Conservation (phyloP, 2,329 filamentous ascomycete species). For the Apiospora marii region DNA sequence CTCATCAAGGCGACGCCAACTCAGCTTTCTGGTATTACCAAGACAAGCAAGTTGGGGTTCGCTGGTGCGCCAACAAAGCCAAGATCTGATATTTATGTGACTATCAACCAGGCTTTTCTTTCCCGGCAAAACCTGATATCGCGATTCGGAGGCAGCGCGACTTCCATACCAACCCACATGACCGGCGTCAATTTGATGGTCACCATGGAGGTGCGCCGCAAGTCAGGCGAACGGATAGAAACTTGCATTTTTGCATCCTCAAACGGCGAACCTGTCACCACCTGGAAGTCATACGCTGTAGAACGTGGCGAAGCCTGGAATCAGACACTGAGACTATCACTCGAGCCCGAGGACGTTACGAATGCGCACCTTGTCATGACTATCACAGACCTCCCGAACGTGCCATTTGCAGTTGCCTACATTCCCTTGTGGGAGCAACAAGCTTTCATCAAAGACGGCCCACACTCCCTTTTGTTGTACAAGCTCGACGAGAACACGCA, state of each 20-base stretch:
- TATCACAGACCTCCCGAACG: slow-evolving; percentile 83
- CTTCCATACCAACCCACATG: slow-evolving; percentile 68
- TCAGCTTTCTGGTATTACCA: slow-evolving; percentile 79
- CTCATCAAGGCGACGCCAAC: slow-evolving; percentile 90
- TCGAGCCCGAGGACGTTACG: slow-evolving; percentile 81
- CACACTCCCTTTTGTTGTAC: slow-evolving; percentile 83
- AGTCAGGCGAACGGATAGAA: slow-evolving; percentile 82
- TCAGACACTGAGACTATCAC: slow-evolving; percentile 82
- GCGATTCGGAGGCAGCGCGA: slow-evolving; percentile 75
- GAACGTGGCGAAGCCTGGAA: slow-evolving; percentile 86
- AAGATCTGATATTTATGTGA: slow-evolving; percentile 94
- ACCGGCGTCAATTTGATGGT: slow-evolving; percentile 82
- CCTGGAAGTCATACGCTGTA: slow-evolving; percentile 85
- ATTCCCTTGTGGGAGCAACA: slow-evolving; percentile 93
- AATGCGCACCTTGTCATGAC: slow-evolving; percentile 89
- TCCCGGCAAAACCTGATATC: slow-evolving; percentile 77
- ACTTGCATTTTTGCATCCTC: slow-evolving; percentile 88
- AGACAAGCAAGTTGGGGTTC: slow-evolving; percentile 91
- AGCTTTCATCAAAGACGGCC: slow-evolving; percentile 87
- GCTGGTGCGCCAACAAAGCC: slow-evolving; percentile 88
- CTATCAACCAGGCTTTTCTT: slow-evolving; percentile 79
- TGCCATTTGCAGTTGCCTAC: slow-evolving; percentile 90
- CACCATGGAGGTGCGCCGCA: slow-evolving; percentile 85
- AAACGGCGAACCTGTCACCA: slow-evolving; percentile 79
- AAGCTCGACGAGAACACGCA: slow-evolving; percentile 92